These are phyloP conservation scores for Hsuehochloa calcarea DNA, from an alignment of 176 grass and related monocot genomes.

Conservation along the genomic window DNA sequence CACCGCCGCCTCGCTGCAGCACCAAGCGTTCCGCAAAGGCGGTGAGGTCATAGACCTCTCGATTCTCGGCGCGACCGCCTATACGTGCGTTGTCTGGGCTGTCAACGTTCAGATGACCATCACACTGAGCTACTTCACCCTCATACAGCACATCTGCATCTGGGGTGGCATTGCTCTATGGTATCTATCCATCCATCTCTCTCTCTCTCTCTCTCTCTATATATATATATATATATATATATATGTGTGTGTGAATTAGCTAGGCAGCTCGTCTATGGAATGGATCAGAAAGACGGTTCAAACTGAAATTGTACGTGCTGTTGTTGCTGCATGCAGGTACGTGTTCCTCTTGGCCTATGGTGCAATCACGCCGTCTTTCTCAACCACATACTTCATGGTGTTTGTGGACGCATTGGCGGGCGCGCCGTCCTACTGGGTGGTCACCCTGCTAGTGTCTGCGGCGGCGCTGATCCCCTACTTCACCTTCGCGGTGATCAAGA, in stretches of 20 bases:
- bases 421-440: constrained; percentile 64
- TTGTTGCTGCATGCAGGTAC: constrained; percentile 34
- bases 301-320: background rate
- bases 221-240: too few relatives aligned
- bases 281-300: background rate
- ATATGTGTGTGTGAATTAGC: too few relatives aligned
- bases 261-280: background rate
- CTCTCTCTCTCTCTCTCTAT: too few relatives aligned
- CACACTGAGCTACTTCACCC: constrained; percentile 71
- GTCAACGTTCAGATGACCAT: constrained; percentile 75
- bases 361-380: constrained; percentile 58
- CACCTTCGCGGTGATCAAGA: constrained; percentile 41
- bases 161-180: constrained; percentile 69
- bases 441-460: constrained; percentile 48
- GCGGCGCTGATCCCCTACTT: constrained; percentile 73
- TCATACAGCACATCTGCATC: constrained; percentile 77
- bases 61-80: constrained; percentile 48
- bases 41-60: constrained; percentile 51
- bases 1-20: constrained; percentile 17
- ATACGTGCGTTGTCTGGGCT: constrained; percentile 75
- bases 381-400: constrained; percentile 57
- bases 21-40: constrained; percentile 50
- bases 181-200: constrained; percentile 12
- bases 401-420: constrained; percentile 53
- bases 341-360: constrained; percentile 77